Conservation (phyloP, 2,329 filamentous ascomycete genomes). For the Monosporascus sp. region DNA sequence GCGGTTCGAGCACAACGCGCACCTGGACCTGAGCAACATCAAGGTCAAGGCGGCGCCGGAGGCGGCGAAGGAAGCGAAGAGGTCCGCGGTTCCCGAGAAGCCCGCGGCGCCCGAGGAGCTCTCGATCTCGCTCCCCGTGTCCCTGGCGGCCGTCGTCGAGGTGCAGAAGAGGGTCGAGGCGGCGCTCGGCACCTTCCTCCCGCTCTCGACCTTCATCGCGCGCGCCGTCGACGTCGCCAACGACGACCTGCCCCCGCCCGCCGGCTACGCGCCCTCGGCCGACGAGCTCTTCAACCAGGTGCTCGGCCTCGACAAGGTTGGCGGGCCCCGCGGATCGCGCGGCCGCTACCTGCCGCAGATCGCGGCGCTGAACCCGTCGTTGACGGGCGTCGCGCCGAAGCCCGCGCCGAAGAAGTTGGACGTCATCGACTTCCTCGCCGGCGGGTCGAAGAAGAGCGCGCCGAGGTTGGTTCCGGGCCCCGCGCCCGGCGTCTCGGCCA, state of each 20-base stretch:
- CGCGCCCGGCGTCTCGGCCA: conserved; percentile 32
- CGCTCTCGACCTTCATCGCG: conserved; percentile 79
- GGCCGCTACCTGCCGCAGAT: conserved; percentile 71
- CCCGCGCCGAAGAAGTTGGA: conserved; percentile 54
- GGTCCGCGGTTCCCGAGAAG: conserved; percentile 33
- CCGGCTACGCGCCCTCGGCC: conserved; percentile 59
- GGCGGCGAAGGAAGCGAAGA: conserved; percentile 29
- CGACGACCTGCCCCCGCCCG: conserved; percentile 69
- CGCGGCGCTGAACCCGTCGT: conserved; percentile 44
- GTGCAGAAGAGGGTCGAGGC: conserved; percentile 76
- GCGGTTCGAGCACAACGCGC: conserved; percentile 68
- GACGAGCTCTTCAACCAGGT: conserved; percentile 88
- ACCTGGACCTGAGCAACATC: conserved; percentile 93
- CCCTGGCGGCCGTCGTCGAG: conserved; percentile 70
- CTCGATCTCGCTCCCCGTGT: conserved; percentile 69
- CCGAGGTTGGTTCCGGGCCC: conserved; percentile 14
- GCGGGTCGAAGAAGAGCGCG: conserved; percentile 25
- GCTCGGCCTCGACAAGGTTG: conserved; percentile 59
- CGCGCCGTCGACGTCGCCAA: conserved; percentile 85
- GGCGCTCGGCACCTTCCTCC: conserved; percentile 72
- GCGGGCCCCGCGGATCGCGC: conserved; percentile 45
- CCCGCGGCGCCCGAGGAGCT: conserved; percentile 42
- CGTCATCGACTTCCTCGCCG: conserved; percentile 76
- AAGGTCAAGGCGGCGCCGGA: conserved; percentile 61
- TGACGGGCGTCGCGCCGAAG: conserved; percentile 26